Conservation (phyloP, 495 filamentous ascomycete genomes). For the Trichoderma gamsii region DNA sequence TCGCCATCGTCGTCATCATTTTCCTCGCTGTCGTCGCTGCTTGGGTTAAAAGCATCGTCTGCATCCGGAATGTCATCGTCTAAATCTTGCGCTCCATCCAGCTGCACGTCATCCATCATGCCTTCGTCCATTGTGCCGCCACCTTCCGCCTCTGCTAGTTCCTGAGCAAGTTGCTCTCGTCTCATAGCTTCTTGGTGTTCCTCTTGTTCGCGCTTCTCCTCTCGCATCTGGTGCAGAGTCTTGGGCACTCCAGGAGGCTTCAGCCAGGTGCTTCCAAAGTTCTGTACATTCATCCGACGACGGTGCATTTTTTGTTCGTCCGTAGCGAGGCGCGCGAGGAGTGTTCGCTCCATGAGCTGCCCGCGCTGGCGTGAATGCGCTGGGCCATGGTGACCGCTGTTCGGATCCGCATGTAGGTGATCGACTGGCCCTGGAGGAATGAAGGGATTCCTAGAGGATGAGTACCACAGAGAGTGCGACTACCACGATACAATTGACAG, state of each 20-base stretch:
- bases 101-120: slow-evolving; percentile 32
- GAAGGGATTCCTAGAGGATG: slow-evolving; percentile 46
- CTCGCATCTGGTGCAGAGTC: slow-evolving; percentile 68
- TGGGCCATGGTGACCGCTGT: slow-evolving; percentile 23
- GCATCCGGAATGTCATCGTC: slow-evolving; percentile 65
- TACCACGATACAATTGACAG: slow-evolving; percentile 22
- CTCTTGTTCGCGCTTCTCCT: slow-evolving; percentile 72
- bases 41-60: slow-evolving; percentile 26
- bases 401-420: slow-evolving; percentile 23
- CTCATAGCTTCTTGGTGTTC: slow-evolving; percentile 67
- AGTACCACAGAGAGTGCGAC: slow-evolving; percentile 70
- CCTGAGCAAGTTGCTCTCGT: slow-evolving; percentile 61
- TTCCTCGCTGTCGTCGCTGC: slow-evolving; percentile 41
- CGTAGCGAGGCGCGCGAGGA: slow-evolving; percentile 54
- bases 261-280: slow-evolving; percentile 74
- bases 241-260: slow-evolving; percentile 69
- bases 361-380: slow-evolving; percentile 18
- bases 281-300: slow-evolving; percentile 64
- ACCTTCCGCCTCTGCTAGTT: slow-evolving; percentile 52
- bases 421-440: slow-evolving; percentile 26
- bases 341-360: slow-evolving; percentile 38
- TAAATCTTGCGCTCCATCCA: slow-evolving; percentile 44
- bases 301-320: slow-evolving; percentile 64
- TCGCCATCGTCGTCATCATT: slow-evolving; percentile 29
- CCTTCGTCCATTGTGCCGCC: slow-evolving; percentile 28